phyloP scores from a whole-genome alignment of 768 basidiomycete species.

The Porpolomopsis calyptriformis region DNA sequence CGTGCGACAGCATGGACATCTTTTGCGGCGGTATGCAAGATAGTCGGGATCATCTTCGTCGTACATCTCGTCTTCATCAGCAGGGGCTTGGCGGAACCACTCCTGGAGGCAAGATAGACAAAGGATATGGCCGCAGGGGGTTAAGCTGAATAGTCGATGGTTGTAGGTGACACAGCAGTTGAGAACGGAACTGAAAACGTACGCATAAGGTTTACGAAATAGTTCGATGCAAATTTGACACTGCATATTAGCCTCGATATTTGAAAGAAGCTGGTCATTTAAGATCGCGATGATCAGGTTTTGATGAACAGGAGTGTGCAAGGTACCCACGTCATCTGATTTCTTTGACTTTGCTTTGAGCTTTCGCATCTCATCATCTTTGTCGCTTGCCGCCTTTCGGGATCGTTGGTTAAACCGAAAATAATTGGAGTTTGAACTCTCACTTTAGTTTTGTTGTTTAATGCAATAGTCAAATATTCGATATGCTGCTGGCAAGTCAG shows the following conservation, averaged over 20 bases:
- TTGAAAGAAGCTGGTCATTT: slow-evolving; percentile 35
- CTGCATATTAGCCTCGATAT: slow-evolving; percentile 48
- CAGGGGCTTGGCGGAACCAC: slow-evolving; percentile 67
- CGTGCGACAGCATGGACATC: slow-evolving; percentile 64
- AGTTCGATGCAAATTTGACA: slow-evolving; percentile 76
- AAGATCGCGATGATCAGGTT: background rate
- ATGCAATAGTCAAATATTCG: slow-evolving; percentile 35
- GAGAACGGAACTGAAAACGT: too few relatives aligned
- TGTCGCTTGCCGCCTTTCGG: slow-evolving; percentile 23
- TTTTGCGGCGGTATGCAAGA: slow-evolving; percentile 50
- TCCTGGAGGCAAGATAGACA: slow-evolving; percentile 62
- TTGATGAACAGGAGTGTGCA: background rate
- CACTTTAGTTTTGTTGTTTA: slow-evolving; percentile 30
- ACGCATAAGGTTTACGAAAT: slow-evolving; percentile 57
- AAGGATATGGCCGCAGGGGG: slow-evolving; percentile 73
- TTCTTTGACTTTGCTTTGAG: slow-evolving; percentile 38
- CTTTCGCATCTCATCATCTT: slow-evolving; percentile 33
- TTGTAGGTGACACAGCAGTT: too few relatives aligned
- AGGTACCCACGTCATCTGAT: slow-evolving; percentile 42
- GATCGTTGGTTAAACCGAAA: background rate
- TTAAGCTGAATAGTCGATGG: slow-evolving; percentile 43
- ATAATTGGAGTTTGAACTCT: slow-evolving; percentile 2
- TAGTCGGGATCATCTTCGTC: slow-evolving; percentile 32
- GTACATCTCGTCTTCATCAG: slow-evolving; percentile 28
- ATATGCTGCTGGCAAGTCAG: slow-evolving; percentile 1